A percentile compares a stretch with the other conserved stretches of the same genome.
Conservation (phyloP, 352 stramenopile species). For the Globisporangium canariense region DNA sequence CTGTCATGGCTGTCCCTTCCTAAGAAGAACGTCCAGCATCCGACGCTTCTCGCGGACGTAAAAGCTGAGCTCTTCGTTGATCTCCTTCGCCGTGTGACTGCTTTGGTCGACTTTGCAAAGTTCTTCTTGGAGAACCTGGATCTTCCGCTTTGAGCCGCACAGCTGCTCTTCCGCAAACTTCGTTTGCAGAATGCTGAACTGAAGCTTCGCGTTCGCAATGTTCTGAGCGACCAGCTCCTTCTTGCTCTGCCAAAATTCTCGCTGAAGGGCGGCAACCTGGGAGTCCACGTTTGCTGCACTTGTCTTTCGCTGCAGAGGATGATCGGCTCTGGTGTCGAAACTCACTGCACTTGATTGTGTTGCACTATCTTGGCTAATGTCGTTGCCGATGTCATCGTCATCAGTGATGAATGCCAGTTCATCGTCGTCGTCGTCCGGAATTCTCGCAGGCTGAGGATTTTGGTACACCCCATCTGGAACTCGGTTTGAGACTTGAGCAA, state of each 20-base stretch:
- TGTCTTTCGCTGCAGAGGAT: background rate
- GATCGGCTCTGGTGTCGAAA: background rate
- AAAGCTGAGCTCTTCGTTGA: slow-evolving; percentile 15
- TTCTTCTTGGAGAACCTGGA: slow-evolving; percentile 20
- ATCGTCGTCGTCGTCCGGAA: slow-evolving; percentile 16
- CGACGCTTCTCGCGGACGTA: slow-evolving; percentile 19
- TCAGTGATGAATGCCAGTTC: slow-evolving; percentile 11
- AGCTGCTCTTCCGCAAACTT: slow-evolving; percentile 21
- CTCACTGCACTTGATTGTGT: background rate
- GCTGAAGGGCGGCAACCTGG: slow-evolving; percentile 7
- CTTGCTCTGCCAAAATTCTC: slow-evolving; percentile 21
- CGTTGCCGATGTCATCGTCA: slow-evolving; percentile 6
- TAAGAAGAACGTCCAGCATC: slow-evolving; percentile 11
- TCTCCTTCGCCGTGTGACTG: slow-evolving; percentile 3
- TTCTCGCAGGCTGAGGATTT: background rate
- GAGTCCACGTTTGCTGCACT: background rate
- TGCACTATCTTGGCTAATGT: slow-evolving; percentile 2
- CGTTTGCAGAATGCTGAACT: slow-evolving; percentile 20
- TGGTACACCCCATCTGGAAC: background rate
- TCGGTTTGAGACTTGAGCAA: background rate
- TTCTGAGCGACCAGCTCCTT: slow-evolving; percentile 18
- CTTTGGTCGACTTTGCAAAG: slow-evolving; percentile 6
- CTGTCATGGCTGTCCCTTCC: background rate
- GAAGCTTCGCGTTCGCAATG: slow-evolving; percentile 21
- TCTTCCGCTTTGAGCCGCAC: slow-evolving; percentile 22